These are phyloP conservation scores for Botrytis cinerea DNA, from an alignment of 2,329 filamentous ascomycete genomes.

Conservation along the genomic window DNA sequence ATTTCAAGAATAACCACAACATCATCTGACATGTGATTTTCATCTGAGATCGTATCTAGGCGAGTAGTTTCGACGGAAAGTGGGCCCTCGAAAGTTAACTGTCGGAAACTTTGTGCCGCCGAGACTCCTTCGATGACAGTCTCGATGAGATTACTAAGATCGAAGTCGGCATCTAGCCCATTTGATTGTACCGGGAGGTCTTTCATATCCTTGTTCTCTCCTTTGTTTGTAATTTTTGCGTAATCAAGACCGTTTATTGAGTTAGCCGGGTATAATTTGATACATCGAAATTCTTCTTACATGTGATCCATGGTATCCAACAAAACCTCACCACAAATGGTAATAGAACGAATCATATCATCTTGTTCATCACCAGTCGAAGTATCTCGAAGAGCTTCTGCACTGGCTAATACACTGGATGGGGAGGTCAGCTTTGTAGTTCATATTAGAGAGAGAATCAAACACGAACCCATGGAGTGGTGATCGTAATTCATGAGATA, in stretches of 20 bases:
- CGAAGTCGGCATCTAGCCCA: conserved; percentile 22
- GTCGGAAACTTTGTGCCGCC: conserved; percentile 31
- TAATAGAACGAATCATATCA: conserved; percentile 50
- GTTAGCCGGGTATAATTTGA: conserved; percentile 36
- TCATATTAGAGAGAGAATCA: neutral
- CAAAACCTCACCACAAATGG: conserved; percentile 52
- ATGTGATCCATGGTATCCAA: conserved; percentile 55
- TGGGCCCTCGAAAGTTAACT: conserved; percentile 12
- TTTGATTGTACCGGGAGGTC: conserved; percentile 8
- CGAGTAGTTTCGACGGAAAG: neutral
- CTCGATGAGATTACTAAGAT: conserved; percentile 34
- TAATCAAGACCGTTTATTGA: conserved; percentile 40
- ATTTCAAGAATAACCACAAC: conserved; percentile 48
- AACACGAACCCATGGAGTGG: conserved; percentile 54
- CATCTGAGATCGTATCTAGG: neutral
- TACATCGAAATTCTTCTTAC: conserved; percentile 41
- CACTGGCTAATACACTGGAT: conserved; percentile 50
- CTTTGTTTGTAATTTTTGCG: conserved; percentile 31
- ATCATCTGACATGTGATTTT: neutral
- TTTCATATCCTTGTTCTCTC: conserved; percentile 6
- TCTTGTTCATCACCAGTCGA: conserved; percentile 48
- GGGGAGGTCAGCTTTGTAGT: neutral
- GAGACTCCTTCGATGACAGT: conserved; percentile 35
- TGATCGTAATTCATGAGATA: conserved; percentile 62
- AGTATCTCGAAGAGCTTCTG: conserved; percentile 54